Conservation (phyloP, 2,329 filamentous ascomycete genomes). For the Pseudocercospora eumusae region DNA sequence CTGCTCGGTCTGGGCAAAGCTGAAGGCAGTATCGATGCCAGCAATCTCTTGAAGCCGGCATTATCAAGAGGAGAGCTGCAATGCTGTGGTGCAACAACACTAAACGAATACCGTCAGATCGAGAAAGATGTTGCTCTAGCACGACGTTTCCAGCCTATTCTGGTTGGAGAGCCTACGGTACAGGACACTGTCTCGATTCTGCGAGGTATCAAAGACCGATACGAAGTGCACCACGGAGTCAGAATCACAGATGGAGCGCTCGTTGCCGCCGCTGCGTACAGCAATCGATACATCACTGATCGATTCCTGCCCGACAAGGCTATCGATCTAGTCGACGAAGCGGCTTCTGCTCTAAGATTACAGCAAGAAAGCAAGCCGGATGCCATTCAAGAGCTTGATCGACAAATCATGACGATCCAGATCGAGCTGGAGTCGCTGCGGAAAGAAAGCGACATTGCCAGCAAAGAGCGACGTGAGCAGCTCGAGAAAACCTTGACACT, state of each 20-base stretch:
- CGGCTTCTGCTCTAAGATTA: slow-evolving; percentile 81
- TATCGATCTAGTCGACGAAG: slow-evolving; percentile 95
- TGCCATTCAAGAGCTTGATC: slow-evolving; percentile 86
- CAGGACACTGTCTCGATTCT: slow-evolving; percentile 93
- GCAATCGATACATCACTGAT: slow-evolving; percentile 95
- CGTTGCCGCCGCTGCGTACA: slow-evolving; percentile 87
- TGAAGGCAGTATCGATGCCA: slow-evolving; percentile 94
- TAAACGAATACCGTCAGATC: slow-evolving; percentile 88
- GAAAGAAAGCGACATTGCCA: slow-evolving; percentile 90
- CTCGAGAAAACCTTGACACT: slow-evolving; percentile 74
- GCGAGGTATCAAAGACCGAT: slow-evolving; percentile 94
- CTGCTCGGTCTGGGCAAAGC: slow-evolving; percentile 90
- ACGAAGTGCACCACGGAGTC: slow-evolving; percentile 96
- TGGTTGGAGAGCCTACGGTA: slow-evolving; percentile 88
- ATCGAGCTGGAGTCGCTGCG: slow-evolving; percentile 93
- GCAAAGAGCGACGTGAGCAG: slow-evolving; percentile 82
- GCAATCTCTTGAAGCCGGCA: slow-evolving; percentile 89
- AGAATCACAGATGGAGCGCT: slow-evolving; percentile 89
- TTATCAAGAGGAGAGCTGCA: slow-evolving; percentile 91
- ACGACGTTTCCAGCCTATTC: slow-evolving; percentile 87
- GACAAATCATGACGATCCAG: slow-evolving; percentile 95
- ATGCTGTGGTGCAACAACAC: slow-evolving; percentile 90
- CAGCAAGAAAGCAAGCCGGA: slow-evolving; percentile 98
- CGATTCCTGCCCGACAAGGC: slow-evolving; percentile 95
- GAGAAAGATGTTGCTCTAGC: slow-evolving; percentile 95